phyloP scores from a whole-genome alignment of 495 filamentous ascomycete species.

The Xanthoparmelia taractica region DNA sequence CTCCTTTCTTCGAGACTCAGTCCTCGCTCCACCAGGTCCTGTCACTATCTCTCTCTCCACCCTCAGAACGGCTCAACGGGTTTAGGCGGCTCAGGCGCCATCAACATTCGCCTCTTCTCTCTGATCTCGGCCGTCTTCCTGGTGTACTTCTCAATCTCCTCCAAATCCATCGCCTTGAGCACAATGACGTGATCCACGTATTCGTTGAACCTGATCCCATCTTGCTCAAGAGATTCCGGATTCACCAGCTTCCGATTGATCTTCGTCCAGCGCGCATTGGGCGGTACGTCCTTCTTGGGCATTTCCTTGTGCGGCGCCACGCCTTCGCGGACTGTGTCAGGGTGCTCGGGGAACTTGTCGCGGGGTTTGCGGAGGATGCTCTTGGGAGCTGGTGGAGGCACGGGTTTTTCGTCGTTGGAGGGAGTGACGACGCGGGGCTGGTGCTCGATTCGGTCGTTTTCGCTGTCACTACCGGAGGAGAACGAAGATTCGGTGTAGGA shows the following conservation, averaged over 20 bases:
- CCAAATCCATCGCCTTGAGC: constrained; percentile 51
- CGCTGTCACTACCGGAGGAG: constrained; percentile 25
- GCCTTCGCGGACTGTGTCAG: constrained; percentile 57
- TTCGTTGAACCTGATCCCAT: constrained; percentile 61
- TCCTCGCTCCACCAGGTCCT: not conserved
- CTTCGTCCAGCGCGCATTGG: constrained; percentile 64
- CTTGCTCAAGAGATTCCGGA: constrained; percentile 56
- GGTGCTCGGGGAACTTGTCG: constrained; percentile 63
- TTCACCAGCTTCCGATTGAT: constrained; percentile 58
- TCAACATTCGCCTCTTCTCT: constrained; percentile 25
- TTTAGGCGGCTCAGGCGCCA: not conserved
- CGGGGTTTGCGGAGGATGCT: constrained; percentile 58
- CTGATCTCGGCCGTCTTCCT: constrained; percentile 49
- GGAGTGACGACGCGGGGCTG: constrained; percentile 43
- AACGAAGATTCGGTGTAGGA: constrained; percentile 21
- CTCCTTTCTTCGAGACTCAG: not conserved
- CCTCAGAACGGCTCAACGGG: not conserved
- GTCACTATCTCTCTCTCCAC: not conserved
- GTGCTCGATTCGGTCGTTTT: constrained; percentile 2
- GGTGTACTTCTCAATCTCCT: constrained; percentile 54
- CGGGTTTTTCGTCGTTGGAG: constrained; percentile 28
- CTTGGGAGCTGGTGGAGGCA: constrained; percentile 41
- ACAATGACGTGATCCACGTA: constrained; percentile 56
- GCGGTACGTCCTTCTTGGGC: constrained; percentile 52
- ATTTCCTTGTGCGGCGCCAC: constrained; percentile 63